These are phyloP conservation scores for Neofusicoccum umdonicola DNA, from an alignment of 2,329 filamentous ascomycete genomes.

Conservation along the genomic window DNA sequence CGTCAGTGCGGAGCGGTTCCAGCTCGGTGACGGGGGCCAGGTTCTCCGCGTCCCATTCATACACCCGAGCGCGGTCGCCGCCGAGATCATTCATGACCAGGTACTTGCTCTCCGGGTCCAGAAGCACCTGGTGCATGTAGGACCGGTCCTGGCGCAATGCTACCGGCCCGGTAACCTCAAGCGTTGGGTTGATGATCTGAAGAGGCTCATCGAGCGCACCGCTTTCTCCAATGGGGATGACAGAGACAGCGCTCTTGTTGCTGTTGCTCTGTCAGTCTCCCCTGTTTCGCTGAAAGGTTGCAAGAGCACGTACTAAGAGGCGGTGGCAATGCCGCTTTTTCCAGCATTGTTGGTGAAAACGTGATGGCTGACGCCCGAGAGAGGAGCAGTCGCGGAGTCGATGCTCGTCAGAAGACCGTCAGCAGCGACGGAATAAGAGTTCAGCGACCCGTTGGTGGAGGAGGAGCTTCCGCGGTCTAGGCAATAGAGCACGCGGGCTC, in stretches of 20 bases:
- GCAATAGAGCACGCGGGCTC: slow-evolving; percentile 55
- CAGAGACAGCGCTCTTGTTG: slow-evolving; percentile 36
- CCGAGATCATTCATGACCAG: slow-evolving; percentile 66
- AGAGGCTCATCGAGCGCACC: slow-evolving; percentile 25
- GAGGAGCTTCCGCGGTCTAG: slow-evolving; percentile 55
- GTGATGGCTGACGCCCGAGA: slow-evolving; percentile 38
- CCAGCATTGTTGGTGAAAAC: slow-evolving; percentile 39
- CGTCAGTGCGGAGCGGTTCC: slow-evolving; percentile 44
- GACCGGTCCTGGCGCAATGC: slow-evolving; percentile 54
- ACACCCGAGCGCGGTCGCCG: slow-evolving; percentile 61
- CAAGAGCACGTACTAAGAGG: slow-evolving; percentile 33
- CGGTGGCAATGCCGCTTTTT: slow-evolving; percentile 40
- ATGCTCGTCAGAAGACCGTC: slow-evolving; percentile 38
- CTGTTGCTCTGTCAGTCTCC: background rate
- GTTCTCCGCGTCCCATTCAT: slow-evolving; percentile 47
- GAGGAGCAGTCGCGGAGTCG: slow-evolving; percentile 32
- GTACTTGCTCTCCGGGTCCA: slow-evolving; percentile 64
- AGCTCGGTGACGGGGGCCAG: slow-evolving; percentile 47
- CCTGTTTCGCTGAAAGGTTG: background rate
- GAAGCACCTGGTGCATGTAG: slow-evolving; percentile 64
- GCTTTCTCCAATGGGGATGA: slow-evolving; percentile 25
- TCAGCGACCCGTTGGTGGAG: slow-evolving; percentile 49
- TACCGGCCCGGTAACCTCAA: slow-evolving; percentile 36
- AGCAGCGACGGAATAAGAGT: slow-evolving; percentile 26
- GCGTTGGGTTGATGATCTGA: slow-evolving; percentile 44